Percentiles rank a stretch among this genome's conserved stretches.
phyloP scores from a whole-genome alignment of 768 basidiomycete species.

The Clavulina sp. region DNA sequence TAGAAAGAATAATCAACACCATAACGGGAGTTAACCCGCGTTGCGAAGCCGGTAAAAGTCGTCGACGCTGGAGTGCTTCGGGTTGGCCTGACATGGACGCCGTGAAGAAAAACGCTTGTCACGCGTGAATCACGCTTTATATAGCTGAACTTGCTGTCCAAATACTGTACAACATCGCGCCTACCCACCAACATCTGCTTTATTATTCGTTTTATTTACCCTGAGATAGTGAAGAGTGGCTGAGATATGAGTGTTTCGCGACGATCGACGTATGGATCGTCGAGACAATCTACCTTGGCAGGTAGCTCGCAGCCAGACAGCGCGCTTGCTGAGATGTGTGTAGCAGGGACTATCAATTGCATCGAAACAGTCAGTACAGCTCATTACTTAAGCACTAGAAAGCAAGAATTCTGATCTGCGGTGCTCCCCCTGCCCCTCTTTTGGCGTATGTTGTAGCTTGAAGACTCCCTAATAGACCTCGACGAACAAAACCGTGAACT shows the following conservation, averaged over 20 bases:
- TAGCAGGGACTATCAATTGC: not conserved
- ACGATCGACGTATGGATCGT: not conserved
- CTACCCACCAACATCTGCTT: not conserved
- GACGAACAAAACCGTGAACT: slow-evolving; percentile 4
- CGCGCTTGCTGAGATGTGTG: not conserved
- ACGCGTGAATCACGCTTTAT: not conserved
- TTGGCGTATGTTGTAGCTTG: not conserved
- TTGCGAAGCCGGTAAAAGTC: not conserved
- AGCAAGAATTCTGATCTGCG: too few species aligned
- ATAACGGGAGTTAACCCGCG: slow-evolving; percentile 2
- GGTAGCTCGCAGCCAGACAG: not conserved
- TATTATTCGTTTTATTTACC: too few species aligned
- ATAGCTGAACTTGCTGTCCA: not conserved
- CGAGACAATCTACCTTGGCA: not conserved
- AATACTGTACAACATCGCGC: not conserved
- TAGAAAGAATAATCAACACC: slow-evolving; percentile 7
- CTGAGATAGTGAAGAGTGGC: too few species aligned
- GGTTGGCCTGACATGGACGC: not conserved
- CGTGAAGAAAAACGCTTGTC: not conserved
- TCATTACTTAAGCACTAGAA: too few species aligned
- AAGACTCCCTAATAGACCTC: not conserved
- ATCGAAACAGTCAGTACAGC: not conserved
- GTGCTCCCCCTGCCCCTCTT: not conserved
- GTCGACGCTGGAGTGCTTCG: not conserved
- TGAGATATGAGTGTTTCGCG: not conserved